phyloP scores from a whole-genome alignment of 2,329 filamentous ascomycete genomes.

The Colletotrichum nymphaeae region DNA sequence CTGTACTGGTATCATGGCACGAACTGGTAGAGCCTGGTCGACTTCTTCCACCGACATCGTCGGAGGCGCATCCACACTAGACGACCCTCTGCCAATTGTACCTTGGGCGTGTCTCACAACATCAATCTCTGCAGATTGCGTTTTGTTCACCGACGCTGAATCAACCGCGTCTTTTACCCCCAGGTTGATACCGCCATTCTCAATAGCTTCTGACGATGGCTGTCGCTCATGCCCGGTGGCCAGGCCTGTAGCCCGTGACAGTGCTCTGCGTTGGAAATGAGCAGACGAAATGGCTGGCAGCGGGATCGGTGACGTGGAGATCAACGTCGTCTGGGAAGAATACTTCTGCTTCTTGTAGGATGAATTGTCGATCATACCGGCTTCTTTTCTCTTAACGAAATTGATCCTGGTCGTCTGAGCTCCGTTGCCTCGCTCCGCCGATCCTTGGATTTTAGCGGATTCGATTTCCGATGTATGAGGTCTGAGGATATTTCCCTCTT shows the following conservation, averaged over 20 bases:
- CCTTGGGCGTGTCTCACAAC: neutral
- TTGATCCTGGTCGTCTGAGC: neutral
- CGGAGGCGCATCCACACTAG: neutral
- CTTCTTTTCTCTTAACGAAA: neutral
- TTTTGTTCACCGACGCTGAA: neutral
- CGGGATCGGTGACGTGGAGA: neutral
- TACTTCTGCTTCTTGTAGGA: constrained; percentile 6
- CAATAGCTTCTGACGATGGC: too few species aligned
- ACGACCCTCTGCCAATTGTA: neutral
- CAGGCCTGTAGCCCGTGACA: neutral
- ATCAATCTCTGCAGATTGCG: neutral
- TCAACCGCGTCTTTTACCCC: too few species aligned
- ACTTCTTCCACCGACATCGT: neutral
- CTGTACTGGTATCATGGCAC: neutral
- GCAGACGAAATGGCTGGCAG: neutral
- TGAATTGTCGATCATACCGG: neutral
- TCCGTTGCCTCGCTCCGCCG: neutral
- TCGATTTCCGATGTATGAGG: neutral
- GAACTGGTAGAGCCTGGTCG: neutral
- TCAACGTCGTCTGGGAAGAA: neutral
- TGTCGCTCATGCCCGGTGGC: neutral
- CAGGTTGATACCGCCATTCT: neutral
- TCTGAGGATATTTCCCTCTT: neutral
- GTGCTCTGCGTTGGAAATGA: neutral
- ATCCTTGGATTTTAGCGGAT: neutral